Base-by-base conservation (phyloP, 2,329 filamentous ascomycete genomes). In the Venturia carpophila region DNA sequence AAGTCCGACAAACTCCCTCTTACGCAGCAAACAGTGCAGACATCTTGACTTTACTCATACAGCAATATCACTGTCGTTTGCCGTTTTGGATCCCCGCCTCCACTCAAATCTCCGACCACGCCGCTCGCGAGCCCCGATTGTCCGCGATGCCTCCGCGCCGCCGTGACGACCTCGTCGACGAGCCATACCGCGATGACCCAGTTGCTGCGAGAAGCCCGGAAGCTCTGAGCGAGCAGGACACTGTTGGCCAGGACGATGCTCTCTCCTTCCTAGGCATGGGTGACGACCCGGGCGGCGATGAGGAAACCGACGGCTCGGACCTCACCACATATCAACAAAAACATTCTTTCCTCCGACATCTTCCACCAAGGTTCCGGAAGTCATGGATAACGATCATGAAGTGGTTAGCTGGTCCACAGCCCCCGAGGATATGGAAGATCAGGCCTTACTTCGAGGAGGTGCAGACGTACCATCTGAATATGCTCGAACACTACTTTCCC, bases 401-500 rank as follows among this genome's bases (percentile, higher is more conserved):
- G 69, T 82, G 80, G 80, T 74, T 78, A 15, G 77, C 79, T 68
- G 80, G 80, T 0, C 80, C 80, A 0, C 71, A 79, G 64, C 79
- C 80, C 10, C 77, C 80, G 19, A 73, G 79, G 39, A 76, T 76
- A 43, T 82, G 78, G 75, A 77, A 73, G 64, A 82, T 82, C 56
- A 74, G 69, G 1, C 79, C 80, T 0, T 72, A 90, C 65, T 83
- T 92, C 63, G 88, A 89, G 1, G 72, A 71, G 15, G 73, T 91
- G 15, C 90, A 94, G 73, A 81, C 85, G 67, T 83, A 83, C 41
- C 90, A 90, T 1, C 77, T 90, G 66, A 75, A 77, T 56, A 75
- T 91, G 52, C 72, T 91, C 66, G 83, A 91, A 68, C 81, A 78
- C 64, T 83, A 84, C 69, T 76, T 90, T 2, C 86, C 87, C 0